Conservation (phyloP, 495 filamentous ascomycete genomes). For the Xylaria curta region DNA sequence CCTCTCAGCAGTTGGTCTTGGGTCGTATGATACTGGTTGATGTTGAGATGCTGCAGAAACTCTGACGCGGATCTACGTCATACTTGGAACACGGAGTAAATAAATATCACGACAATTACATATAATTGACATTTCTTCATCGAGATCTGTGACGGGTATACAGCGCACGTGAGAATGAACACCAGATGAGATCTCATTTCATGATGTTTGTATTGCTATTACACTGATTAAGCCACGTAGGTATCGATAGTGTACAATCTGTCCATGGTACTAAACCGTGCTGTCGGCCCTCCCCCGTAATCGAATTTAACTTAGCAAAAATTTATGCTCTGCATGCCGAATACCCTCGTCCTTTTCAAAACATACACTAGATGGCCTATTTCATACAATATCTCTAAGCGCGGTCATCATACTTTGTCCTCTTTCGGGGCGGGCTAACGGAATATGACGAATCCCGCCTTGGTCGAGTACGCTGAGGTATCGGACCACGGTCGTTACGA, state of each 20-base stretch:
- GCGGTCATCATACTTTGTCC: conserved; percentile 18
- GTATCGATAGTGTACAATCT: conserved; percentile 27
- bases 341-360: background rate
- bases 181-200: background rate
- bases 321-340: background rate
- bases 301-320: conserved; percentile 1
- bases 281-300: background rate
- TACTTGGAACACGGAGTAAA: background rate
- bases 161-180: background rate
- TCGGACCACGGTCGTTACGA: conserved; percentile 37
- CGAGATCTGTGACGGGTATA: background rate
- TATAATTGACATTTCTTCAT: background rate
- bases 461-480: conserved; percentile 36
- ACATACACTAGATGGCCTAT: background rate
- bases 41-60: background rate
- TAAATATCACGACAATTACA: background rate
- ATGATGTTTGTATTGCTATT: conserved; percentile 11
- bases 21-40: background rate
- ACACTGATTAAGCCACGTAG: background rate
- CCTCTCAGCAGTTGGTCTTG: background rate
- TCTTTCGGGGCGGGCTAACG: conserved; percentile 38
- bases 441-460: conserved; percentile 39
- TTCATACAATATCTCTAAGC: conserved; percentile 1
- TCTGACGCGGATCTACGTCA: conserved; percentile 10
- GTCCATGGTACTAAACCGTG: background rate